Evolutionary conservation across 495 filamentous ascomycete genomes (phyloP).

Genomic region (Penicillium odoratum): DNA sequence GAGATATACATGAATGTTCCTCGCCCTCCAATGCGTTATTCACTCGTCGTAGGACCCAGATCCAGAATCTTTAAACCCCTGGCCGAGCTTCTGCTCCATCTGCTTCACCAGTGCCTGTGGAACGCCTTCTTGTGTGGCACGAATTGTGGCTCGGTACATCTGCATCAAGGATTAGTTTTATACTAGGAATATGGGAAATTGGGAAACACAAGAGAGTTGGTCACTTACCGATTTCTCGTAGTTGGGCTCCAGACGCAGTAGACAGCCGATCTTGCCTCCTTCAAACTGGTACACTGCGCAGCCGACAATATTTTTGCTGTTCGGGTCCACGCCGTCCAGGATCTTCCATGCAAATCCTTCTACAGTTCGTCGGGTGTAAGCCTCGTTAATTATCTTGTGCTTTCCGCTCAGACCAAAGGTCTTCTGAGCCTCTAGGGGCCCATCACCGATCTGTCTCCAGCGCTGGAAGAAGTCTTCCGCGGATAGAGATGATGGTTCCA

Average conservation of each 20-base stretch:
- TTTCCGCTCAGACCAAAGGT: slow-evolving; percentile 68
- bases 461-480: slow-evolving; percentile 97
- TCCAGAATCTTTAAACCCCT: slow-evolving; percentile 39
- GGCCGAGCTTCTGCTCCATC: slow-evolving; percentile 79
- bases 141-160: slow-evolving; percentile 94
- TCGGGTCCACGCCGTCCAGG: slow-evolving; percentile 82
- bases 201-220: background rate
- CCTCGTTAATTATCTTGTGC: slow-evolving; percentile 49
- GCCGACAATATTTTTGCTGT: slow-evolving; percentile 87
- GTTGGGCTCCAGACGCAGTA: slow-evolving; percentile 94
- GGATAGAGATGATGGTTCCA: slow-evolving; percentile 81
- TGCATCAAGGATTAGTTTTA: slow-evolving; percentile 34
- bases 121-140: slow-evolving; percentile 88
- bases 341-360: slow-evolving; percentile 88
- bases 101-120: slow-evolving; percentile 76
- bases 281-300: slow-evolving; percentile 86
- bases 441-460: slow-evolving; percentile 96
- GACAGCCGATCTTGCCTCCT: slow-evolving; percentile 87
- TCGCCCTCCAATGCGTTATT: slow-evolving; percentile 13
- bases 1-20: slow-evolving; percentile 28
- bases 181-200: background rate
- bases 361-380: slow-evolving; percentile 65
- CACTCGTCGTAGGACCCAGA: slow-evolving; percentile 8
- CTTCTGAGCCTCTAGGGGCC: slow-evolving; percentile 79
- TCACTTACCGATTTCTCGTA: slow-evolving; percentile 74